Base-by-base conservation (phyloP, 179 eudicot species). In the Sideroxylon spinosum region DNA sequence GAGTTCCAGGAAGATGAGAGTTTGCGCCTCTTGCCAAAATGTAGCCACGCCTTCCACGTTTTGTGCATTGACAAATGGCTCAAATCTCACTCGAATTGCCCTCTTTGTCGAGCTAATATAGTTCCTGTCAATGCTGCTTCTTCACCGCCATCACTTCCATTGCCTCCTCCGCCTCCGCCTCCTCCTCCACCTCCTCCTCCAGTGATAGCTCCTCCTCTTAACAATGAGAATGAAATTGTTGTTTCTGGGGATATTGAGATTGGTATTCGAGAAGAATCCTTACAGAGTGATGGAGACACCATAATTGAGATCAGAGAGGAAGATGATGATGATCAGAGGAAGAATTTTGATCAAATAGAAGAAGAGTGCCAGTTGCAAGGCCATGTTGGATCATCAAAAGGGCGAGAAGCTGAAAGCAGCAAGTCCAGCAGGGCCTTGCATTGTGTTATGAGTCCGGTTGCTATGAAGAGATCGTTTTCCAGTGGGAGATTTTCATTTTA, bases 31-130 rank as follows among this genome's bases (percentile, higher is more conserved):
- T 85, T 92, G 76, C 97, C 92, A 2, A 90, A 91, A 81, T 91
- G 97, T 76, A 86, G 83, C 70, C 93, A 90, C 85, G 93, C 91
- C 77, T 92, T 92, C 81, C 97, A 92, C 82, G 88, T 92, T n/a
- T 37, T 59, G 14, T 92, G 97, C 76, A 92, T 92, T 76, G 97
- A 92, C 82, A 90, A 91, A 61, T 92, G 97, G 97, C 97, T 92
- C 70, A 89, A 81, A 55, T 87, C 88, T 46, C 94, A 92, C 85
- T 87, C 92, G n/a, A 92, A 86, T 82, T 92, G 97, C 78, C 94
- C 94, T 9, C 89, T 90, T 74, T 92, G 97, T 80, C 90, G 92
- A 3, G 93, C 94, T 59, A 89, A 83, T 75, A 81, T 90, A 7
- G 65, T 78, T 53, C 82, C 74, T 48, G 62, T 64, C 32, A 73